These are phyloP conservation scores for Backusella macrospora DNA, from an alignment of 192 early-diverging fungal species.

Conservation along the genomic window DNA sequence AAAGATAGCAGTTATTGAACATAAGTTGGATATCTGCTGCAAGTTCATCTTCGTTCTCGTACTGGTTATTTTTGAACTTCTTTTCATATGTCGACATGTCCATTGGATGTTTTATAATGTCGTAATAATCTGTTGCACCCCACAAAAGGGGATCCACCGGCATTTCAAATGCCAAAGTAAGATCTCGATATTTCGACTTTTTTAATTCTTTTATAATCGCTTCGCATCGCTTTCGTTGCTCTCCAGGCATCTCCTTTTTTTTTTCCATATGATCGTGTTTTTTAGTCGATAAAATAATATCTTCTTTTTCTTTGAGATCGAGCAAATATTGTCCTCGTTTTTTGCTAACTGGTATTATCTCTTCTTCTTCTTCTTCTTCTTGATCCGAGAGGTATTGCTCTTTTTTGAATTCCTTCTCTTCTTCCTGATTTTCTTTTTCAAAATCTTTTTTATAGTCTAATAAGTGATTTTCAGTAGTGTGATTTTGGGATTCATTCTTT, in stretches of 20 bases:
- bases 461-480: too few species aligned
- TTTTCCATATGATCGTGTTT: too few species aligned
- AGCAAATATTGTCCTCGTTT: background rate
- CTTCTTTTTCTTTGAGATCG: background rate
- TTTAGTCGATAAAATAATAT: too few species aligned
- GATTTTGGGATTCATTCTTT: too few species aligned
- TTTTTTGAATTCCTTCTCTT: too few species aligned
- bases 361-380: background rate
- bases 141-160: slow-evolving; percentile 87
- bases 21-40: slow-evolving; percentile 70
- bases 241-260: slow-evolving; percentile 15
- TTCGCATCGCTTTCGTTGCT: slow-evolving; percentile 32
- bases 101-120: slow-evolving; percentile 79
- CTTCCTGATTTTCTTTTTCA: too few species aligned
- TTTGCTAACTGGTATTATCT: background rate
- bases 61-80: slow-evolving; percentile 64
- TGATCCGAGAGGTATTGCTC: too few species aligned
- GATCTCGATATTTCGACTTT: slow-evolving; percentile 15
- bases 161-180: slow-evolving; percentile 60
- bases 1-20: slow-evolving; percentile 76
- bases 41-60: slow-evolving; percentile 62
- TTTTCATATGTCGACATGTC: slow-evolving; percentile 70
- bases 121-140: slow-evolving; percentile 80
- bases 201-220: slow-evolving; percentile 30
- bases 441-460: too few species aligned